Evolutionary conservation across 495 filamentous ascomycete species (phyloP).

Genomic region (Penicillium canariense): DNA sequence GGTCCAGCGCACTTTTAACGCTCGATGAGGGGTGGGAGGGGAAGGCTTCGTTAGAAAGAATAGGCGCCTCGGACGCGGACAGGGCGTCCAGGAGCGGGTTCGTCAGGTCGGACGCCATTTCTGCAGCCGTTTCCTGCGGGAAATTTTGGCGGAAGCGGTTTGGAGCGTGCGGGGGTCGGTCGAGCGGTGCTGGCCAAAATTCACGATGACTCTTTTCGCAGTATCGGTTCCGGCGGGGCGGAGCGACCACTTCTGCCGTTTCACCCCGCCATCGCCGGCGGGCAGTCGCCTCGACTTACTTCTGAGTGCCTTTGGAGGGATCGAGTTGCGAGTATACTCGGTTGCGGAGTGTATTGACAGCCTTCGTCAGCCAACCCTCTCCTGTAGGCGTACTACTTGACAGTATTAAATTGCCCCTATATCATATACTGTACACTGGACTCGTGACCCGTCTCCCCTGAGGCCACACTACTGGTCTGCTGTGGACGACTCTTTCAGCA

Average conservation of each 20-base stretch:
- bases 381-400: too few relatives aligned
- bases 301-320: too few relatives aligned
- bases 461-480: too few relatives aligned
- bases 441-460: too few relatives aligned
- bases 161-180: slow-evolving; percentile 7
- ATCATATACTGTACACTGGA: too few relatives aligned
- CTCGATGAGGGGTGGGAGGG: slow-evolving; percentile 64
- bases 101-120: slow-evolving; percentile 62
- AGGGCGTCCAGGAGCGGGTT: slow-evolving; percentile 65
- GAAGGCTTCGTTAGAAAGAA: slow-evolving; percentile 76
- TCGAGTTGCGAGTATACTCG: too few relatives aligned
- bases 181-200: slow-evolving; percentile 21
- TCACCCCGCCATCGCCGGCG: slow-evolving; percentile 20
- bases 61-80: slow-evolving; percentile 57
- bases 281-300: not conserved
- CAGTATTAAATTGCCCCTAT: too few relatives aligned
- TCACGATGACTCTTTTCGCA: slow-evolving; percentile 32
- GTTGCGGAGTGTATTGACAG: too few relatives aligned
- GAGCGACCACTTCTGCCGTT: slow-evolving; percentile 23
- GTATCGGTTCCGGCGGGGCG: slow-evolving; percentile 22
- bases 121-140: slow-evolving; percentile 33
- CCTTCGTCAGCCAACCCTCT: too few relatives aligned
- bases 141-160: slow-evolving; percentile 12
- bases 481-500: too few relatives aligned
- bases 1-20: slow-evolving; percentile 83